Evolutionary conservation across 176 grass and related monocot genomes (phyloP), one percentile per base, ranked within the genome.

Genomic region (Pharus latifolius): DNA sequence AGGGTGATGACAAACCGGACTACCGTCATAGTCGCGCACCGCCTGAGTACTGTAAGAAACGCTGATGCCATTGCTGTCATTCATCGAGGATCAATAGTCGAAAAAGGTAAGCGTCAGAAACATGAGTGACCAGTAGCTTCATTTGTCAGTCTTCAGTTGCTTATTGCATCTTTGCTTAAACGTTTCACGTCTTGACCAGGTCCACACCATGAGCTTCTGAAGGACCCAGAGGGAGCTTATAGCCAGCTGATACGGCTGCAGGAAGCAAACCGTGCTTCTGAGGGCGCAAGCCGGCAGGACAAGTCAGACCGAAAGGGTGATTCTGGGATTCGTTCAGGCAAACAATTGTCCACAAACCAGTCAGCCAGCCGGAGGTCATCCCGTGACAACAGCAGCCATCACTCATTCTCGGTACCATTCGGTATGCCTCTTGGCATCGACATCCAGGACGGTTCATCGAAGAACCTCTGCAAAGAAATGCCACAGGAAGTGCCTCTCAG

Each of bases 1-100:
- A 86, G 91, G 75, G 55, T 96, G 45, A 91, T 91, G 87, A 76
- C 41, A 74, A 91, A 96, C 62, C 76, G 91, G 49, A 96, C 91
- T 10, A 96, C 91, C 0, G 81, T 96, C 28, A 81, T 96, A 69
- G 87, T 96, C 59, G 91, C 91, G n/a, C 91, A 96, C 70, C 84
- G 91, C 27, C 55, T 96, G 20, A 96, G 87, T 49, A 96, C 91
- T 15, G 78, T 96, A 41, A 75, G 87, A 77, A 96, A 96, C 73
- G 91, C 91, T 60, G 78, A 96, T 42, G 82, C 78, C 6, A 96
- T 96, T 44, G 81, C 84, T 47, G 91, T 96, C 3, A 76, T 96
- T 76, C 87, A 96, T 79, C 87, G 80, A 69, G 91, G 91, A 50
- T 73, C 87, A 48, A 61, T 96, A 23, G 81, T 96, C 37, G 91